These are phyloP conservation scores for sunflower (Helianthus annuus) DNA, from an alignment of 129 eudicot genomes.

Conservation along the genomic window HanXRQr2.0-SUNRISE NC_035445.2:93885509-93886008, in stretches of 20 bases:
- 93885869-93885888: constrained; percentile 39
- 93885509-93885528: no score
- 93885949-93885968: constrained; percentile 24
- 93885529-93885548: no score
- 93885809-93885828: background rate
- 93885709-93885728: background rate
- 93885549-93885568: no score
- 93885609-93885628: no score
- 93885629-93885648: no score
- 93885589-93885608: no score
- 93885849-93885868: constrained; percentile 37
- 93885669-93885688: no score
- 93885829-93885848: background rate
- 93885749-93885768: no score
- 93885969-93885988: constrained; percentile 25
- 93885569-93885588: no score
- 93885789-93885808: background rate
- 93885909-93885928: constrained; percentile 18
- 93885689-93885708: background rate
- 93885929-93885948: constrained; percentile 25
- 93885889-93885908: constrained; percentile 14
- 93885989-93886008: constrained; percentile 35
- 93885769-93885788: background rate
- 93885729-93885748: background rate
- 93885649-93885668: no score